A percentile compares a stretch with the other conserved stretches of the same genome.
phyloP scores from a whole-genome alignment of 2,329 filamentous ascomycete genomes.

The Westerdykella sp. region DNA sequence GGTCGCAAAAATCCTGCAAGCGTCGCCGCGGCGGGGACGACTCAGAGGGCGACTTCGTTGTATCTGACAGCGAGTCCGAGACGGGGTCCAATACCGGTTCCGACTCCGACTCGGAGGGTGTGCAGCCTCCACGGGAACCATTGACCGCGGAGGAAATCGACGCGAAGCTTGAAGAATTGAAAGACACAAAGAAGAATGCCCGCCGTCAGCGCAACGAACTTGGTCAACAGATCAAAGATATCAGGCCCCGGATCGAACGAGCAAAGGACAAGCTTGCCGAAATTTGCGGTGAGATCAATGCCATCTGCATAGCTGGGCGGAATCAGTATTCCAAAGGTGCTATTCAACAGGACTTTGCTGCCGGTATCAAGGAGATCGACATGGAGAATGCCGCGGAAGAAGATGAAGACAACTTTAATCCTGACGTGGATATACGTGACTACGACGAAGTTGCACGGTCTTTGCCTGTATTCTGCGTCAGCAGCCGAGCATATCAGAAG shows the following conservation, averaged over 20 bases:
- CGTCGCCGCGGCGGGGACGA: slow-evolving; percentile 7
- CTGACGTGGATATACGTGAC: slow-evolving; percentile 49
- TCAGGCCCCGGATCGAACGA: slow-evolving; percentile 22
- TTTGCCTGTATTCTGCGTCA: slow-evolving; percentile 61
- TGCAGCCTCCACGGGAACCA: slow-evolving; percentile 24
- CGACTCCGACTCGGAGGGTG: slow-evolving; percentile 17
- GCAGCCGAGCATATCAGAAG: slow-evolving; percentile 57
- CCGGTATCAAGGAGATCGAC: slow-evolving; percentile 55
- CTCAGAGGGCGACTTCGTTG: slow-evolving; percentile 15
- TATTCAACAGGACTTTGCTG: slow-evolving; percentile 55
- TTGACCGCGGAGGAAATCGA: slow-evolving; percentile 39
- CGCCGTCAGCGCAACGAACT: slow-evolving; percentile 25
- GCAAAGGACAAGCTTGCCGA: slow-evolving; percentile 24
- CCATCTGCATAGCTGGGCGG: slow-evolving; percentile 48
- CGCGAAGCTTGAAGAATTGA: slow-evolving; percentile 41
- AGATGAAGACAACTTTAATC: slow-evolving; percentile 51
- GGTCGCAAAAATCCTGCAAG: slow-evolving; percentile 13
- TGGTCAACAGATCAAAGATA: slow-evolving; percentile 25
- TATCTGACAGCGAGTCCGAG: slow-evolving; percentile 16
- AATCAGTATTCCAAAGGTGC: slow-evolving; percentile 51
- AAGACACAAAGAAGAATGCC: slow-evolving; percentile 39
- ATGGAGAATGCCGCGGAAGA: slow-evolving; percentile 50
- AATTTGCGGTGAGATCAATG: slow-evolving; percentile 32
- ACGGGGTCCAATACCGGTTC: slow-evolving; percentile 18
- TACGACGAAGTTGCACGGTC: slow-evolving; percentile 52